Evolutionary conservation across 2,329 filamentous ascomycete genomes (phyloP), one percentile per base, ranked within the genome.

Genomic region (Colletotrichum melonis): DNA sequence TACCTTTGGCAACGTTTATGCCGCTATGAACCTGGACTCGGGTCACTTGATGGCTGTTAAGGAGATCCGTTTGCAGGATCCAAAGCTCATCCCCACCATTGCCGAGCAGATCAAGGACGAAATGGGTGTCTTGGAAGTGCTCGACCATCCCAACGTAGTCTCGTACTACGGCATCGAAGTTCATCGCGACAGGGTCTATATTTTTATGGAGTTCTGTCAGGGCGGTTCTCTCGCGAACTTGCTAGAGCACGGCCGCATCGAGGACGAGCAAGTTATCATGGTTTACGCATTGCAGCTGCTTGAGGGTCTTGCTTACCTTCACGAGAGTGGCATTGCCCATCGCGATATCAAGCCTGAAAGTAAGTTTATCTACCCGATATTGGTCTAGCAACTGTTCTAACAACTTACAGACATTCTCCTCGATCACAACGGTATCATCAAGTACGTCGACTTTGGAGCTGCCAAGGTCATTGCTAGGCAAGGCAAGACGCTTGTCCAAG

Each of bases 191-290:
- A 97, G 98, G 80, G 97, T 99, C n/a, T 99, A 98, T 83, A 98
- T 99, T 77, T 99, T 99, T 82, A 99, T 99, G 97, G 97, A 99
- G 83, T 98, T 97, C 83, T 99, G 97, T 82, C 97, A 95, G 5
- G 96, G 97, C 64, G 97, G 97, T 24, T 98, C 96, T 19, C 88
- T 99, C 62, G 95, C 97, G 55, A 93, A 91, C 63, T 86, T 99
- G 65, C 87, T 99, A 55, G 97, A 99, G 82, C 96, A 99, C 80
- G 97, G 97, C 14, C 93, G 97, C 54, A 98, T 99, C 75, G 97
- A 98, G 85, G 97, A 98, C 80, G 97, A 99, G 82, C 97, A 95
- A 69, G 95, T 98, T 75, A 96, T 98, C 74, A 97, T 97, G 91
- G 96, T 98, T 55, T 98, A 98, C 81, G 94, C 95, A 30, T 87